These are phyloP conservation scores for Neofusicoccum kwambonambiense DNA, from an alignment of 2,329 filamentous ascomycete species.

Conservation along the genomic window DNA sequence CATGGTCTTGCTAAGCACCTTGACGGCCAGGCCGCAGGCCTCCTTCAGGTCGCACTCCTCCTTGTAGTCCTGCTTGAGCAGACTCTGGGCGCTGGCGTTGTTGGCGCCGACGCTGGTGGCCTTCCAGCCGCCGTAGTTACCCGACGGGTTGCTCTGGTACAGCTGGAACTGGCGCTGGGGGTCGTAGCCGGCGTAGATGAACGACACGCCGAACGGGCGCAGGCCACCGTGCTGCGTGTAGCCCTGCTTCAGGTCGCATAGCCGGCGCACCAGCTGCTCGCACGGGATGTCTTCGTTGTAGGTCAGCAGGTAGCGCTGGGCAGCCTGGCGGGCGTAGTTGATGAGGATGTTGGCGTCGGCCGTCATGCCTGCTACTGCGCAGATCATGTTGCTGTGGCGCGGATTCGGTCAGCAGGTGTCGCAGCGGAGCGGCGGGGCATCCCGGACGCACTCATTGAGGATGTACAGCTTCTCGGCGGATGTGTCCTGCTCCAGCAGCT, in stretches of 20 bases:
- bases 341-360: slow-evolving; percentile 99
- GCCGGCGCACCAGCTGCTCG: slow-evolving; percentile 92
- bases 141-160: slow-evolving; percentile 97
- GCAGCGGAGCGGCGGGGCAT: background rate
- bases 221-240: slow-evolving; percentile 99
- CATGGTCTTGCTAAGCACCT: slow-evolving; percentile 99
- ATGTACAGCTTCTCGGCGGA: slow-evolving; percentile 99
- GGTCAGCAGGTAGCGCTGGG: slow-evolving; percentile 95
- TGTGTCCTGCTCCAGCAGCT: slow-evolving; percentile 98
- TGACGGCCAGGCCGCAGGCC: slow-evolving; percentile 94
- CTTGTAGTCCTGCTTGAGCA: slow-evolving; percentile 99
- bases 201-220: slow-evolving; percentile 95
- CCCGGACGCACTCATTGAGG: slow-evolving; percentile 77
- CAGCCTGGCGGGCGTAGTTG: slow-evolving; percentile 97
- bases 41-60: slow-evolving; percentile 96
- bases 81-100: slow-evolving; percentile 93
- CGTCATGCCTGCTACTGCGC: slow-evolving; percentile 97
- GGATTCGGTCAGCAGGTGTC: background rate
- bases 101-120: slow-evolving; percentile 97
- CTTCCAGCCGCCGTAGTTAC: slow-evolving; percentile 99
- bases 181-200: slow-evolving; percentile 99
- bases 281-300: slow-evolving; percentile 99
- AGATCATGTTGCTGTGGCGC: slow-evolving; percentile 90
- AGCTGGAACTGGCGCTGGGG: slow-evolving; percentile 95
- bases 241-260: slow-evolving; percentile 98